Conservation (phyloP, 805 yeast species). For the Wickerhamiella domercqiae region DNA sequence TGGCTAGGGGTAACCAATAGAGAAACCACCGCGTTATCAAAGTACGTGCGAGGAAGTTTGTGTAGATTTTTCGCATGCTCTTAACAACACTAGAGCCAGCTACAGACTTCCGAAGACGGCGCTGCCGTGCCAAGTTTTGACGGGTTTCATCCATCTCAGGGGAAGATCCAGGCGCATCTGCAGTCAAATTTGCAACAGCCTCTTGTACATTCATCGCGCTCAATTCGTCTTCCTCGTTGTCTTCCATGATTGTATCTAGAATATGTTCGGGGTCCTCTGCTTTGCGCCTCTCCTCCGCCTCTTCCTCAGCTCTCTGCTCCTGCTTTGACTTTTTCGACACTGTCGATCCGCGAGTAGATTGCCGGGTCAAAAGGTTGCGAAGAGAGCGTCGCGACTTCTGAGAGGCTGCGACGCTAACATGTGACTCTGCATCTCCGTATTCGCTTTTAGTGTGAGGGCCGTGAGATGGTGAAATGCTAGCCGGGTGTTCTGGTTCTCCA, state of each 20-base stretch:
- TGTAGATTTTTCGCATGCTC: constrained; percentile 11
- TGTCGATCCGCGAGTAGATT: not conserved
- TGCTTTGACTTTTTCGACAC: not conserved
- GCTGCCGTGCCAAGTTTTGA: constrained; percentile 14
- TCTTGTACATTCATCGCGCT: constrained; percentile 13
- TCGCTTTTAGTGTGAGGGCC: too few species aligned
- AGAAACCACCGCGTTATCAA: constrained; percentile 22
- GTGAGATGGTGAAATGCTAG: too few species aligned
- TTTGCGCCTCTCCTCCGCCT: not conserved
- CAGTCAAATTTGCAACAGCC: constrained; percentile 10
- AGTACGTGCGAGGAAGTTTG: constrained; percentile 12
- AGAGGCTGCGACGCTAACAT: not conserved
- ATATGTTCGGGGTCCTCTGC: constrained; percentile 14
- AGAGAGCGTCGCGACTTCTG: not conserved
- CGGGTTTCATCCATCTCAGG: constrained; percentile 6
- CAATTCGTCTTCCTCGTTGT: constrained; percentile 7
- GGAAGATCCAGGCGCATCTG: constrained; percentile 5
- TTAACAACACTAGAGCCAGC: constrained; percentile 8
- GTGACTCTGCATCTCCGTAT: not conserved
- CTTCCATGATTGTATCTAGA: constrained; percentile 15
- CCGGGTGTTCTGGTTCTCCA: too few species aligned
- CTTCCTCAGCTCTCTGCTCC: constrained; percentile 7
- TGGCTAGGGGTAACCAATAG: constrained; percentile 27
- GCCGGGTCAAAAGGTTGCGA: not conserved
- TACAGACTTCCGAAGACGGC: constrained; percentile 12